Evolutionary conservation across 495 filamentous ascomycete genomes (phyloP).

Genomic region (Cercophora newfieldiana): DNA sequence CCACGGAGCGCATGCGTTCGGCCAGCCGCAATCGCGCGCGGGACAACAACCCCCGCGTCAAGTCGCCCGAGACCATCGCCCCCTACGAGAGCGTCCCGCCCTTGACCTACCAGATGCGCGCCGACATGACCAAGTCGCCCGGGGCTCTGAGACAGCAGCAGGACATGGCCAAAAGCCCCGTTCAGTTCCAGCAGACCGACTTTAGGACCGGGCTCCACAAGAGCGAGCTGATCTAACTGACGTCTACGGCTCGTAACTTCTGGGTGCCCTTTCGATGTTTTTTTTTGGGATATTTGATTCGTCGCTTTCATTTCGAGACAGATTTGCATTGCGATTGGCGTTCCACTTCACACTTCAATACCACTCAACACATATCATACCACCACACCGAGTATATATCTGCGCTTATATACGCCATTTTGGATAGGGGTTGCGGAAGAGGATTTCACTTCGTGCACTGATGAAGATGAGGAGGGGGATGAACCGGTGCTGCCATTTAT

Average conservation of each 20-base stretch:
- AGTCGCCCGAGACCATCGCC: constrained; percentile 43
- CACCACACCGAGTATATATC: not conserved
- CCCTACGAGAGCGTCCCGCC: constrained; percentile 60
- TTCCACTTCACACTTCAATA: not conserved
- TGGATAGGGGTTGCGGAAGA: not conserved
- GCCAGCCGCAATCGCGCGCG: constrained; percentile 51
- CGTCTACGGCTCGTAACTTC: not conserved
- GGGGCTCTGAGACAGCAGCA: too few species aligned
- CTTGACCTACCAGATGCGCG: constrained; percentile 27
- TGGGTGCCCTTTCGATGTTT: not conserved
- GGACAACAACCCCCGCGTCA: constrained; percentile 31
- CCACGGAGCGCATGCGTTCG: constrained; percentile 70
- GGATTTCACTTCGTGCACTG: not conserved
- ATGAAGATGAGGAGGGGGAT: not conserved
- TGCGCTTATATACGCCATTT: not conserved
- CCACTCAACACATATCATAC: not conserved
- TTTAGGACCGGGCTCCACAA: not conserved
- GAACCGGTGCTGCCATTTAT: not conserved
- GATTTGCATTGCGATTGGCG: not conserved
- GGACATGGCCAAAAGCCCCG: not conserved
- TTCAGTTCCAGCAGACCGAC: not conserved
- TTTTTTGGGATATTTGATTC: not conserved
- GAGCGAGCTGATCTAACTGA: not conserved
- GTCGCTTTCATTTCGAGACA: not conserved
- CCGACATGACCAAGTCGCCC: constrained; percentile 22